Base-by-base conservation (phyloP, 1,139 yeast genomes). In the Yamadazyma siamensis region DNA sequence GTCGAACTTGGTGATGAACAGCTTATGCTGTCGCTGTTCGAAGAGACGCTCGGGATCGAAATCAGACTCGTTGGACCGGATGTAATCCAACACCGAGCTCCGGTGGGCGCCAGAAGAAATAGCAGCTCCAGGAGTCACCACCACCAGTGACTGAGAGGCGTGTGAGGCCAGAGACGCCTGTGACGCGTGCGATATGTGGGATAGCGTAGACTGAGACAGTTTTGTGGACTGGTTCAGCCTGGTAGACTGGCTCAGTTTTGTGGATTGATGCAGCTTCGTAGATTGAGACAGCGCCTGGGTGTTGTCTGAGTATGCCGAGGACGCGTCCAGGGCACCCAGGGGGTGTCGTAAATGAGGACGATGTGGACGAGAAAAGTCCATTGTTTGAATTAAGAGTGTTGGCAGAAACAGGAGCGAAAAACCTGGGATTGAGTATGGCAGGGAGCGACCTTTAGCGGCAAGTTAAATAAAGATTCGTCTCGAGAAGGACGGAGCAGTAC, bases 1-100 rank as follows among this genome's bases (percentile, higher is more conserved):
- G 23, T 52, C 58, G 27, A 60, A 60, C 13, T 50, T 54, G 15
- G 69, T 59, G 38, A 59, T 47, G 32, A 59, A 57, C 38, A 48
- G 50, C 26, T 46, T 43, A 18, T 42, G 46, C 40, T 61, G 65
- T 29, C 71, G 51, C 31, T 65, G 67, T 10, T 58, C 52, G 36
- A 49, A 67, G 28, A 67, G 46, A 22, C 57, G 65, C 40, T 62
- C 56, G 17, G 71, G 54, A 35, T 61, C 52, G 32, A 62, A 59
- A 3, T 42, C 48, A 21, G 32, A 21, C 13, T 39, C 38, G 29
- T 36, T 37, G 14, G 33, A 32, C 15, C 34, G 35, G 5, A 43
- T 43, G 26, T 42, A 43, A 16, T 33, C 40, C 26, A 43, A 27
- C 4, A 43, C 48, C 20, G 32, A 31, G 7, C 40, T 30, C 19